Percentiles rank a stretch among this genome's conserved stretches.
These are phyloP conservation scores for Wallemia mellicola DNA, from an alignment of 1,284 basidiomycete genomes.

Conservation along the genomic window DNA sequence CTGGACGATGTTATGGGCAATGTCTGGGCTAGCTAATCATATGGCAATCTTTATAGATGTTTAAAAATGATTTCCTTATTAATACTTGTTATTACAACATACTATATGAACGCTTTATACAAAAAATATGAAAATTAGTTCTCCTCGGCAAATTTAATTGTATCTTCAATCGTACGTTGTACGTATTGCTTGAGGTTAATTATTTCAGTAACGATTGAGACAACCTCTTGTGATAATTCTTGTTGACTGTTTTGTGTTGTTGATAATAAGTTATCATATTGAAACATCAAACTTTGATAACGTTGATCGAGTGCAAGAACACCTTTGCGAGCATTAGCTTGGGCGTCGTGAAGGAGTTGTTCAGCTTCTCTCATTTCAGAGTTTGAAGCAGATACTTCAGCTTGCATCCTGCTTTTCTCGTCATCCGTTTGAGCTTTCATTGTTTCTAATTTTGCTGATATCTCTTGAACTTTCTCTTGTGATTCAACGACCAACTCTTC, in stretches of 20 bases:
- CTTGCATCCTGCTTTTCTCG: constrained; percentile 17
- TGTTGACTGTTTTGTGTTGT: not conserved
- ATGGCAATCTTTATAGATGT: not conserved
- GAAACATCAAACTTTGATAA: constrained; percentile 30
- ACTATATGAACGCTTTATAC: not conserved
- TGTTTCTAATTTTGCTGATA: constrained; percentile 15
- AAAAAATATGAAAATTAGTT: constrained; percentile 9
- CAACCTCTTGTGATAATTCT: constrained; percentile 2
- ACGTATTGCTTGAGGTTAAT: constrained; percentile 43
- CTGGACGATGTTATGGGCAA: not conserved
- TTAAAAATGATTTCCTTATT: not conserved
- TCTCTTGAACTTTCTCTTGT: constrained; percentile 33
- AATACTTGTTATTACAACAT: not conserved
- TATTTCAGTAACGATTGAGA: constrained; percentile 34
- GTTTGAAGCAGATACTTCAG: constrained; percentile 13
- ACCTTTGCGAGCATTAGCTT: constrained; percentile 21
- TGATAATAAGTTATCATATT: not conserved
- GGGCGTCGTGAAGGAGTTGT: constrained; percentile 38
- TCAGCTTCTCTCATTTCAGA: constrained; percentile 28
- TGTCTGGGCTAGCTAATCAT: not conserved
- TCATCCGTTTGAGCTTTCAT: constrained; percentile 40
- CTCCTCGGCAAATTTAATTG: constrained; percentile 33
- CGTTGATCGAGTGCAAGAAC: constrained; percentile 47
- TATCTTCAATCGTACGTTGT: constrained; percentile 30
- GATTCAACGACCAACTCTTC: constrained; percentile 12